These are phyloP conservation scores for Termitomyces sp. DNA, from an alignment of 768 basidiomycete species.

Conservation along the genomic window DNA sequence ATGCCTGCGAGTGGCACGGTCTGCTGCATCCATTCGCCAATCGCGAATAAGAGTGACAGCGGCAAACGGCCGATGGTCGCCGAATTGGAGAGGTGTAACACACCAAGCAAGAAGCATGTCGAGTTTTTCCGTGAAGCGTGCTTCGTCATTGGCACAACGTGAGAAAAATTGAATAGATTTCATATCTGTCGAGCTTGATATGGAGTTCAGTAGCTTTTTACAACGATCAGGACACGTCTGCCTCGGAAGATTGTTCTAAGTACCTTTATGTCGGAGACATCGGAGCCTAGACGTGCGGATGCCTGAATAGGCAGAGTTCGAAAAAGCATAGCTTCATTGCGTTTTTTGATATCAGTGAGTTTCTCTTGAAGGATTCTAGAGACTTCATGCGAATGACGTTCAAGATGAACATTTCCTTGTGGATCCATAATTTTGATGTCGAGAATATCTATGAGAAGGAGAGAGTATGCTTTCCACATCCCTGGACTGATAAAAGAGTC, in stretches of 20 bases:
- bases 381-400: conserved; percentile 36
- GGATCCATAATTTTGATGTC: conserved; percentile 29
- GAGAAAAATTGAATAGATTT: conserved; percentile 53
- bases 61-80: conserved; percentile 74
- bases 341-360: conserved; percentile 60
- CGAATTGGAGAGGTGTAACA: conserved; percentile 75
- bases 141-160: conserved; percentile 30
- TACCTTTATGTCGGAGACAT: conserved; percentile 50
- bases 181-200: conserved; percentile 61
- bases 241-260: neutral
- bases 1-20: conserved; percentile 59
- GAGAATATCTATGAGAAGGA: conserved; percentile 42
- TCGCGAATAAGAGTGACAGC: conserved; percentile 61
- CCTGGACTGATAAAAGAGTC: conserved; percentile 73
- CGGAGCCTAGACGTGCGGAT: conserved; percentile 54
- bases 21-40: conserved; percentile 56
- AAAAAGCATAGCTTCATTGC: conserved; percentile 82
- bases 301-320: conserved; percentile 56
- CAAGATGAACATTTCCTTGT: conserved; percentile 26
- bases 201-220: conserved; percentile 69
- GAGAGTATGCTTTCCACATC: conserved; percentile 53
- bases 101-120: conserved; percentile 76
- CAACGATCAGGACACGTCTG: neutral
- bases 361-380: conserved; percentile 48
- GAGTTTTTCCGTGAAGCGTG: conserved; percentile 59